A percentile compares a stretch with the other conserved stretches of the same genome.
Evolutionary conservation across 192 early-diverging fungal genomes (phyloP).

Genomic region (Podila clonocystis): DNA sequence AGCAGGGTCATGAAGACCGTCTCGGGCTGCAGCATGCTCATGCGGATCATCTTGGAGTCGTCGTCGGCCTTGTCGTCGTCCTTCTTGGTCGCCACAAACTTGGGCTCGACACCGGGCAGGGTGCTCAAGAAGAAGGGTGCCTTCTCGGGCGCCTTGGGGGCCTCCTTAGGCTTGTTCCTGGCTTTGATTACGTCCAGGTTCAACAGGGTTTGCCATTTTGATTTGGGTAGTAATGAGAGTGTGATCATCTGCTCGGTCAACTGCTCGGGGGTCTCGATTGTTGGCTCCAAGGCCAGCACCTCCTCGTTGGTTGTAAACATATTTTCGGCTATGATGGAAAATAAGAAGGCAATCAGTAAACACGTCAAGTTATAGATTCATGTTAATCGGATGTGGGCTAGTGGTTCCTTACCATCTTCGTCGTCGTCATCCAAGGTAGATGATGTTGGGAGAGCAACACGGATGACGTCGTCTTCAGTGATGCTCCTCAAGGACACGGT

Average conservation of each 20-base stretch:
- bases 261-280: conserved; percentile 61
- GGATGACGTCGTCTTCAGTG: conserved; percentile 59
- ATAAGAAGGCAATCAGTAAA: background rate
- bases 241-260: conserved; percentile 88
- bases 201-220: conserved; percentile 92
- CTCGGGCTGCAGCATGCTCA: conserved; percentile 62
- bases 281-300: conserved; percentile 37
- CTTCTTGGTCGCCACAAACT: conserved; percentile 65
- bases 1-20: conserved; percentile 72
- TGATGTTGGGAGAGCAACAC: conserved; percentile 70
- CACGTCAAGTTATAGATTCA: background rate
- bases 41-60: conserved; percentile 53
- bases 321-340: conserved; percentile 18
- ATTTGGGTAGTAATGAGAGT: conserved; percentile 81
- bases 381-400: background rate
- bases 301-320: conserved; percentile 45
- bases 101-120: conserved; percentile 73
- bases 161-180: conserved; percentile 89
- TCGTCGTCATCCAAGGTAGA: conserved; percentile 65
- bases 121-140: conserved; percentile 96
- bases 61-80: conserved; percentile 38
- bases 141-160: conserved; percentile 89
- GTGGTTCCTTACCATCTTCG: conserved; percentile 47
- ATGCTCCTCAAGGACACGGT: conserved; percentile 78
- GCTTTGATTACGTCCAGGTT: conserved; percentile 92